Conservation (phyloP, 2,329 filamentous ascomycete species). For the Teratosphaeria zuluensis region DNA sequence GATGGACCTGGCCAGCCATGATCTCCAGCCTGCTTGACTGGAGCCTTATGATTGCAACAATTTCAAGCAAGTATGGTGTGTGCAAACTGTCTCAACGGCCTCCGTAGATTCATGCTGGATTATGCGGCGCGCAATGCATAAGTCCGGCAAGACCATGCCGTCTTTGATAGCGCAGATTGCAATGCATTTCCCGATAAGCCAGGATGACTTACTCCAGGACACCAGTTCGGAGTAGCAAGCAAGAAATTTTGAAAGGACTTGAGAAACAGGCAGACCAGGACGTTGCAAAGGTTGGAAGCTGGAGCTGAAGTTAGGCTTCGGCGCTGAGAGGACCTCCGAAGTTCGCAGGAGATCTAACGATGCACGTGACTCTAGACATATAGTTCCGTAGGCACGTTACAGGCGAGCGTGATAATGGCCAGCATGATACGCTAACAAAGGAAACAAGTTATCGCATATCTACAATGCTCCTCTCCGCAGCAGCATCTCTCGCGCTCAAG, state of each 20-base stretch:
- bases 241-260: not conserved
- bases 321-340: not conserved
- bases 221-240: not conserved
- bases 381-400: not conserved
- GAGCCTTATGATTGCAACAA: not conserved
- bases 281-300: too few relatives aligned
- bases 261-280: not conserved
- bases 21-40: not conserved
- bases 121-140: not conserved
- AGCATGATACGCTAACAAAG: constrained; percentile 1
- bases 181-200: too few relatives aligned
- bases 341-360: not conserved
- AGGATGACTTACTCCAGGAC: not conserved
- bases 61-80: too few relatives aligned
- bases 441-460: constrained; percentile 3
- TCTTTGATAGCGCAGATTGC: too few relatives aligned
- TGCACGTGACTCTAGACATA: not conserved
- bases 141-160: not conserved
- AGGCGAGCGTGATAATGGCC: not conserved
- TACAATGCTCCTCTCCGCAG: constrained; percentile 1
- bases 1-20: not conserved
- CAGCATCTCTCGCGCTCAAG: not conserved
- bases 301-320: not conserved
- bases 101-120: not conserved
- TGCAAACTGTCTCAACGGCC: not conserved